Percentiles rank a stretch among this genome's conserved stretches.
These are phyloP conservation scores for Boletales sp. DNA, from an alignment of 768 basidiomycete genomes.

Conservation along the genomic window DNA sequence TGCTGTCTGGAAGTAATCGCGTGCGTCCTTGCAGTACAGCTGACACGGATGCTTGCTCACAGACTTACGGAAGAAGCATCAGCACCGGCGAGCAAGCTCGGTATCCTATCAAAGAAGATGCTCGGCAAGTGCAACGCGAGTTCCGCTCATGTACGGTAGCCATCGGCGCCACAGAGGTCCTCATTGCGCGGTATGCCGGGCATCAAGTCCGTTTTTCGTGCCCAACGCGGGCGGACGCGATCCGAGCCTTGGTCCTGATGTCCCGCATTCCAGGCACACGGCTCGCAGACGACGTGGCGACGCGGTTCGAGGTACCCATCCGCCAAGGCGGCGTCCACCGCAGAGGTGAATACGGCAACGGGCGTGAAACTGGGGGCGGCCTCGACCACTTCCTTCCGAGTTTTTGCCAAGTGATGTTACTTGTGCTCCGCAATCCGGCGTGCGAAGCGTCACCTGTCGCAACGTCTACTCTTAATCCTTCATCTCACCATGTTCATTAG, in stretches of 20 bases:
- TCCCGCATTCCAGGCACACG: conserved; percentile 56
- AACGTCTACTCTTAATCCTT: too few relatives aligned
- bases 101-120: conserved; percentile 68
- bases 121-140: conserved; percentile 56
- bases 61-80: conserved; percentile 86
- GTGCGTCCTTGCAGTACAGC: conserved; percentile 33
- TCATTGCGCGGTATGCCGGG: conserved; percentile 63
- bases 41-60: not conserved
- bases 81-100: conserved; percentile 70
- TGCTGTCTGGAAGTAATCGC: conserved; percentile 61
- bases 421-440: too few relatives aligned
- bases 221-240: conserved; percentile 57
- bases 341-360: too few relatives aligned
- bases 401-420: too few relatives aligned
- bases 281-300: conserved; percentile 70
- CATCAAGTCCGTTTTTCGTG: conserved; percentile 78
- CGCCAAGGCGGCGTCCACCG: conserved; percentile 2
- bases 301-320: conserved; percentile 71
- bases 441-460: too few relatives aligned
- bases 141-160: conserved; percentile 47
- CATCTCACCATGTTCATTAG: too few relatives aligned
- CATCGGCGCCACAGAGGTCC: conserved; percentile 59
- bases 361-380: too few relatives aligned
- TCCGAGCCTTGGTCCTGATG: conserved; percentile 59
- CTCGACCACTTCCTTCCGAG: too few relatives aligned